Evolutionary conservation across 176 grass and related monocot species (phyloP), one percentile per base, ranked within the genome.

Genomic region (Musa troglodytarum): DNA sequence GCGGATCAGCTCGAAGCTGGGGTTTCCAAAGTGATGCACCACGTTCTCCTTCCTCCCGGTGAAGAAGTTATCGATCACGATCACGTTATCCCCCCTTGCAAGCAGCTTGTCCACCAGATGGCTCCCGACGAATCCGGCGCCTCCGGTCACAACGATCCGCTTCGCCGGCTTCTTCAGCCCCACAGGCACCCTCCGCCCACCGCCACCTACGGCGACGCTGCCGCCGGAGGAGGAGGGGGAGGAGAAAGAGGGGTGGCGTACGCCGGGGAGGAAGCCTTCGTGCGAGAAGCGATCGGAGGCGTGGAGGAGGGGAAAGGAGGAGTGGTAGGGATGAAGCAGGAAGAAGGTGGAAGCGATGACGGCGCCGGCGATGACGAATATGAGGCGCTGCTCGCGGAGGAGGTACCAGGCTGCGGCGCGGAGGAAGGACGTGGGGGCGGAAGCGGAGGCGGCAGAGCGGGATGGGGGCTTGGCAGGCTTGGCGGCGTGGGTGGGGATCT

Each of bases 21-120:
- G 90, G 72, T 99, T 89, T 17, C 81, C 76, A 86, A 99, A 88
- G 79, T 99, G 90, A 74, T 91, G 95, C 59, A 84, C 86, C 53
- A 99, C 71, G 82, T 99, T 94, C 8, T 99, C 82, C 82, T 94
- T 99, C 75, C 90, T 83, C n/a, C 95, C 95, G 49, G 95, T 99
- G 86, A 99, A 99, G 81, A 99, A 99, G 77, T 94, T 99, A 79
- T 99, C 95, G 54, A 99, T 86, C 51, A 94, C 95, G 79, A 99
- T 99, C 51, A 99, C 95, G 73, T 81, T 99, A 72, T 99, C 90
- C 49, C 95, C 90, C 52, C 95, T 84, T 0, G 79, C 86, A 19
- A 99, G 75, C 50, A 99, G 75, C 65, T 87, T 89, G 71, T 99
- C 95, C 1, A 99, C 90, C 65, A 99, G 87, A 78, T 99, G 95